Evolutionary conservation across 495 filamentous ascomycete species (phyloP).

Genomic region (Hypoxylon fragiforme): DNA sequence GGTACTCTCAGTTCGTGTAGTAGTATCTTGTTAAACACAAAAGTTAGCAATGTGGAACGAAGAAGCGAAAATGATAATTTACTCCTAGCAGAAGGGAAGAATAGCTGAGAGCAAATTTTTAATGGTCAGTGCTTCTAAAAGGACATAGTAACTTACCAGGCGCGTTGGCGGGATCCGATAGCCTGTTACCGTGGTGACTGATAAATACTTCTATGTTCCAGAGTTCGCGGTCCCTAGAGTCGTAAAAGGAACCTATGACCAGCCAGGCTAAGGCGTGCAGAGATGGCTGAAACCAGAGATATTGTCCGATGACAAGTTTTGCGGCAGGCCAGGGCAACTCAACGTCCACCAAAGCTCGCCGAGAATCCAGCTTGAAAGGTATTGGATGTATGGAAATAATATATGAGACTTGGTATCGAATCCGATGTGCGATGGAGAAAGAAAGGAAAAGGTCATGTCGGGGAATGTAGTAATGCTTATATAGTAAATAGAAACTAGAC

Average conservation of each 20-base stretch:
- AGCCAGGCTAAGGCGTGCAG: conserved; percentile 36
- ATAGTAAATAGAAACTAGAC: not conserved
- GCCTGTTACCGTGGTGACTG: conserved; percentile 10
- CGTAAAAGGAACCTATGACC: conserved; percentile 38
- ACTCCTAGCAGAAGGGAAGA: not conserved
- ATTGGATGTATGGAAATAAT: not conserved
- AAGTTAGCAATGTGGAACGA: conserved; percentile 3
- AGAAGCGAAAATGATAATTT: not conserved
- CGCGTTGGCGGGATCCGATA: conserved; percentile 1
- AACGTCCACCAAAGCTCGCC: conserved; percentile 4
- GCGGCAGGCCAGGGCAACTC: conserved; percentile 38
- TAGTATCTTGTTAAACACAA: too few relatives aligned
- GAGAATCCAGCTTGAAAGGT: conserved; percentile 33
- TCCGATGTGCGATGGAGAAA: conserved; percentile 1
- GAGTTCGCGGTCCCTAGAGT: conserved; percentile 27
- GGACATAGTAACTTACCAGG: conserved; percentile 12
- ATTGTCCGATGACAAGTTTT: conserved; percentile 32
- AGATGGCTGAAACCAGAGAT: conserved; percentile 24
- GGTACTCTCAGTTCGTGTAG: too few relatives aligned
- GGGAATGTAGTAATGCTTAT: not conserved
- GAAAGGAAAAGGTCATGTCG: not conserved
- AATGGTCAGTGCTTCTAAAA: not conserved
- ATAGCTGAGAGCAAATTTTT: not conserved
- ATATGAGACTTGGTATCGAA: not conserved
- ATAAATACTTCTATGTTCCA: conserved; percentile 36